Conservation (phyloP, 345 rosid genomes). For the Camelina laxa region DNA sequence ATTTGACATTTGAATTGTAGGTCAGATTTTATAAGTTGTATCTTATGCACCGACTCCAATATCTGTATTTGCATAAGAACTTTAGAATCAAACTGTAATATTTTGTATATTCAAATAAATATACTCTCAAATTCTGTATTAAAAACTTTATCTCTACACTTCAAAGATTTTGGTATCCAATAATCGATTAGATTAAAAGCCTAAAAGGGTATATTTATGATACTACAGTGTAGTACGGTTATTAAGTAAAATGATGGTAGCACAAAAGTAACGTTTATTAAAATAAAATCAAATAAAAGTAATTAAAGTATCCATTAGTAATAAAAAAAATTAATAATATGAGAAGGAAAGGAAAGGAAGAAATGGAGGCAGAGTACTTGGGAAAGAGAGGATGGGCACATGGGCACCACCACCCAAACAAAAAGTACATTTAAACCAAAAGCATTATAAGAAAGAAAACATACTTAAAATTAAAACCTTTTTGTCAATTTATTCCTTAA, state of each 20-base stretch:
- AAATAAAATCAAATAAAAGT: background rate
- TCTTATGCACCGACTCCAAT: background rate
- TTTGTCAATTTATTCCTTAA: conserved; percentile 36
- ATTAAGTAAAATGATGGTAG: conserved; percentile 24
- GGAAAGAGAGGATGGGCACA: conserved; percentile 30
- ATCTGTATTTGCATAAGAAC: background rate
- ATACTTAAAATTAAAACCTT: background rate
- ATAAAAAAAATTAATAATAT: background rate
- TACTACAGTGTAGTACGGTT: conserved; percentile 23
- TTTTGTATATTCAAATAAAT: background rate
- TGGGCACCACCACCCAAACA: conserved; percentile 39
- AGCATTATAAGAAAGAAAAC: conserved; percentile 34
- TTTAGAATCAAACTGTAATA: background rate
- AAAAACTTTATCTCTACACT: background rate
- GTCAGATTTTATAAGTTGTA: background rate
- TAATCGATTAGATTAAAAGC: conserved; percentile 1
- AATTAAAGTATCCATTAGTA: background rate
- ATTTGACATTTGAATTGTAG: background rate
- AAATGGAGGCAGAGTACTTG: conserved; percentile 3
- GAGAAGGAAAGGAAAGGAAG: background rate
- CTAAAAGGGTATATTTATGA: conserved; percentile 6
- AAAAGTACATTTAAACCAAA: conserved; percentile 34
- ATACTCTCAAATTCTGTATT: background rate
- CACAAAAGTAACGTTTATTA: conserved; percentile 10
- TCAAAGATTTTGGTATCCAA: conserved; percentile 30